Base-by-base conservation (phyloP, 139 green algal species). In the Eudorina sp. region DNA sequence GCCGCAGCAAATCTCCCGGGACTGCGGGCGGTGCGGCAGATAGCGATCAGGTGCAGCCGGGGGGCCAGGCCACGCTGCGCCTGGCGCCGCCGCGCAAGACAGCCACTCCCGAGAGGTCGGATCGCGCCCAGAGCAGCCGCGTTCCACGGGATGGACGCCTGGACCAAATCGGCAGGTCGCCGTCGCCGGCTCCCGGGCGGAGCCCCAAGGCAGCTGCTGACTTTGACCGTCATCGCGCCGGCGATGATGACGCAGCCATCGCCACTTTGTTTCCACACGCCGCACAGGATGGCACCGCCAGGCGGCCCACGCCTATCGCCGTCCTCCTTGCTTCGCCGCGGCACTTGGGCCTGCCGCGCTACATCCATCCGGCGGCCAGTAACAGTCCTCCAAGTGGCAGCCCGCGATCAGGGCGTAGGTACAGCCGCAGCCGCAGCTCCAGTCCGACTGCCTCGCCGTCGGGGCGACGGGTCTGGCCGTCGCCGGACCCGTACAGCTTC, bases 371-470 rank as follows among this genome's bases (percentile, higher is more conserved):
- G 4, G 23, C 45, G 36, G 5, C 18, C 46, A 81, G 73, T 46
- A 45, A 41, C 73, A 81, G 73, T 31, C 73, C 73, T 16, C 25
- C 19, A n/a, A 81, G 46, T 41, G 70, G 70, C 70, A 79, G 70
- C 38, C 70, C 70, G 25, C 66, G 34, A 48, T 75, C 40, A 53
- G 68, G 19, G 48, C 73, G 43, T 7, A 5, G 3, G 4, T 8
- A 45, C 46, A 25, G 23, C 2, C 75, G 45, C 31, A 84, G 77
- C 77, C 53, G 38, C 36, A 58, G 76, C 76, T 51, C 18, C 51
- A 83, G 77, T 38, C 77, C 53, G 18, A 13, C 7, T 19, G 34
- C 21, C 3, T 53, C 77, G 46, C n/a, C 75, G 16, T 69, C 73
- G 46, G 4, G 53, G 53, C 53, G 77, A 36, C 31, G n/a, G 1